A percentile compares a stretch with the other conserved stretches of the same genome.
Conservation (phyloP, 2,329 filamentous ascomycete species). For the Pseudopyricularia cyperi region DNA sequence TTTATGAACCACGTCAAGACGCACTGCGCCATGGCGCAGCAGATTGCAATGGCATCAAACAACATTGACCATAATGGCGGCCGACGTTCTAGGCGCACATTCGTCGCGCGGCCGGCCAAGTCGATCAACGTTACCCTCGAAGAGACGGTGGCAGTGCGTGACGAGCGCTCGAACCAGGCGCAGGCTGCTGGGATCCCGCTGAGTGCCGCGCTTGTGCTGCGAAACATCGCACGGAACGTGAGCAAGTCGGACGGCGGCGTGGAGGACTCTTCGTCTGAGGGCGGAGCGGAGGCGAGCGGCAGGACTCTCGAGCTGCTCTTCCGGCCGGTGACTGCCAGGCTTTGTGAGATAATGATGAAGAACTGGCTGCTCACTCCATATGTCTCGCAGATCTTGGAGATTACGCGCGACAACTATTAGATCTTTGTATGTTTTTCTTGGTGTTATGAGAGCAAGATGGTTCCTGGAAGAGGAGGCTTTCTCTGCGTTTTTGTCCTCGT, state of each 20-base stretch:
- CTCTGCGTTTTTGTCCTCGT: no score
- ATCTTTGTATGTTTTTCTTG: neutral
- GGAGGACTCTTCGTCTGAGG: constrained; percentile 5
- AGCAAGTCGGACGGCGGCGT: constrained; percentile 1
- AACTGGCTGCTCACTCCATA: constrained; percentile 42
- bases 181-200: constrained; percentile 69
- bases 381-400: constrained; percentile 18
- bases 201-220: constrained; percentile 61
- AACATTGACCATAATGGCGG: constrained; percentile 6
- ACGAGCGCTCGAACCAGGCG: constrained; percentile 44
- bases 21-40: constrained; percentile 39
- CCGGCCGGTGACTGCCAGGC: constrained; percentile 46
- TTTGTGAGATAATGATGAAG: constrained; percentile 59
- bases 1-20: constrained; percentile 55
- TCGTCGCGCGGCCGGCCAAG: constrained; percentile 38
- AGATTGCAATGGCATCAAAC: constrained; percentile 5
- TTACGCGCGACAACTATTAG: constrained; percentile 11
- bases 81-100: constrained; percentile 22
- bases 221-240: constrained; percentile 62
- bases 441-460: no score
- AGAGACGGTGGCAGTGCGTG: constrained; percentile 40
- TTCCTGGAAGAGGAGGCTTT: no score
- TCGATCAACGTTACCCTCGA: constrained; percentile 41
- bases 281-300: constrained; percentile 31
- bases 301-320: constrained; percentile 55